phyloP scores from a whole-genome alignment of 2,329 filamentous ascomycete genomes.

The Nigrospora osmanthi region DNA sequence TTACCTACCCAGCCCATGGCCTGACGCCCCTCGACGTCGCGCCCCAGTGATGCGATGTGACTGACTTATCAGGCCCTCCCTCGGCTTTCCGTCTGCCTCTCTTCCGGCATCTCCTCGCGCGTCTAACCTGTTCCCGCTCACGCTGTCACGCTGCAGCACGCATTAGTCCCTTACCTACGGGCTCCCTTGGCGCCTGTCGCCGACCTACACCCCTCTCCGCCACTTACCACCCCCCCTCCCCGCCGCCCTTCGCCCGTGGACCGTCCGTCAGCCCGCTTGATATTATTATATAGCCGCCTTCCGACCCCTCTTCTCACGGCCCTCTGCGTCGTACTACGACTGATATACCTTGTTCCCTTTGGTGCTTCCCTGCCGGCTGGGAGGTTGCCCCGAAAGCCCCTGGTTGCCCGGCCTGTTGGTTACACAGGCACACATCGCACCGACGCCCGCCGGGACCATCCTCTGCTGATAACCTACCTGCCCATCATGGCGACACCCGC shows the following conservation, averaged over 20 bases:
- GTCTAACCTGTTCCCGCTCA: conserved; percentile 13
- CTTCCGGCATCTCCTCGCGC: conserved; percentile 15
- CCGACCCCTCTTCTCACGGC: conserved; percentile 8
- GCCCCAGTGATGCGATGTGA: conserved; percentile 1
- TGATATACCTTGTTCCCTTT: conserved; percentile 7
- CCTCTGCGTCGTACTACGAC: conserved; percentile 5
- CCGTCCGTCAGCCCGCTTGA: conserved; percentile 6
- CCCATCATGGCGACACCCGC: conserved; percentile 25
- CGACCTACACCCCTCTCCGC: neutral
- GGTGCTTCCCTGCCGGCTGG: conserved; percentile 13
- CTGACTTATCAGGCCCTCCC: conserved; percentile 1
- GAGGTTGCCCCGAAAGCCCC: conserved; percentile 11
- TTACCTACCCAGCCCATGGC: too few relatives aligned
- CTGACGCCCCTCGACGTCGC: too few relatives aligned
- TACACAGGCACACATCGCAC: conserved; percentile 6
- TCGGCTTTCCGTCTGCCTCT: conserved; percentile 8
- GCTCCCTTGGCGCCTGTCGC: conserved; percentile 8
- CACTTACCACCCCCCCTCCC: too few relatives aligned
- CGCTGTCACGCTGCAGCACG: conserved; percentile 12
- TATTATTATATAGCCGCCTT: conserved; percentile 18
- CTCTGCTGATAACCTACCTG: neutral
- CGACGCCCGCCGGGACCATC: too few relatives aligned
- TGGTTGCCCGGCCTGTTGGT: conserved; percentile 12
- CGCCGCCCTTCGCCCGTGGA: conserved; percentile 1
- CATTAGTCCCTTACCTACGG: conserved; percentile 18